Evolutionary conservation across 805 yeast genomes (phyloP).

Genomic region (Starmera dryadoides): DNA sequence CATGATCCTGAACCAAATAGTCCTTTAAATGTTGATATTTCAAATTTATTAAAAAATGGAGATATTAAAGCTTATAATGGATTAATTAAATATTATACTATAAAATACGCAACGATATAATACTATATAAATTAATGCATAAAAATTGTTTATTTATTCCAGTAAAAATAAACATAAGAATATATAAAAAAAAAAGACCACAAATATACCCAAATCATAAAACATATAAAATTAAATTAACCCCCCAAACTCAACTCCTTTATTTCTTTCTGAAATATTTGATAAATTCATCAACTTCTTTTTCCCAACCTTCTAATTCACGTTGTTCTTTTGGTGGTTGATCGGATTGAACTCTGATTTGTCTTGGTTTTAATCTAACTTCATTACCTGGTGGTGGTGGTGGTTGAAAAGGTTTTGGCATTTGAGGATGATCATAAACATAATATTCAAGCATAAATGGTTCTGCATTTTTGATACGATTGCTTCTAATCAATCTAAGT

Average conservation of each 20-base stretch:
- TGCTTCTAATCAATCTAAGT: conserved; percentile 4
- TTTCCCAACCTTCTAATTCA: conserved; percentile 13
- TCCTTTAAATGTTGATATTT: conserved; percentile 65
- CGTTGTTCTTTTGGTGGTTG: conserved; percentile 12
- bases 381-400: conserved; percentile 19
- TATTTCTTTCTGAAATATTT: conserved; percentile 9
- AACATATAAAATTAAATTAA: background rate
- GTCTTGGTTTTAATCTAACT: conserved; percentile 16
- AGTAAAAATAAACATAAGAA: no score
- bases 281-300: conserved; percentile 16
- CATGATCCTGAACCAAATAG: conserved; percentile 65
- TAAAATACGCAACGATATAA: conserved; percentile 11
- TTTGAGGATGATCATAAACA: conserved; percentile 13
- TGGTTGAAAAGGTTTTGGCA: conserved; percentile 15
- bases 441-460: conserved; percentile 16
- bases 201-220: no score
- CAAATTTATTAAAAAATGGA: conserved; percentile 46
- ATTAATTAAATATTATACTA: conserved; percentile 32
- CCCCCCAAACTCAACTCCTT: background rate
- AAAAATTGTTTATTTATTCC: no score
- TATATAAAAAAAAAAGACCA: no score
- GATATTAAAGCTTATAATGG: conserved; percentile 37
- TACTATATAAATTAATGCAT: background rate
- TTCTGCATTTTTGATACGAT: conserved; percentile 1
- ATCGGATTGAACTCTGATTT: conserved; percentile 7